phyloP scores from a whole-genome alignment of 345 rosid species.

The Eucalyptus rudis region DNA sequence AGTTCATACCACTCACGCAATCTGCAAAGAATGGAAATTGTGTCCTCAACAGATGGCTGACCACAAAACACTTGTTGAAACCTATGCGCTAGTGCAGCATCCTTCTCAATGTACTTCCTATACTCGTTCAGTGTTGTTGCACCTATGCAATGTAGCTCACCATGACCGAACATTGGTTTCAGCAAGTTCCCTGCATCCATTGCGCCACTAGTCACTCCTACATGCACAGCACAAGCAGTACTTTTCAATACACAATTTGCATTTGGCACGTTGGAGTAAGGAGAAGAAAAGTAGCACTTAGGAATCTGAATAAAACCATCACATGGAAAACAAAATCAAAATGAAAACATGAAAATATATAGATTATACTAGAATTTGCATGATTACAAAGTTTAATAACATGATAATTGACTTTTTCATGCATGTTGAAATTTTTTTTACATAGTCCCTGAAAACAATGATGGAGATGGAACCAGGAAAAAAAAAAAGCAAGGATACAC shows the following conservation, averaged over 20 bases:
- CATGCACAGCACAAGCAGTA: neutral
- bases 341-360: neutral
- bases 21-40: constrained; percentile 87
- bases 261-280: neutral
- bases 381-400: neutral
- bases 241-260: neutral
- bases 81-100: constrained; percentile 85
- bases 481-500: neutral
- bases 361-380: neutral
- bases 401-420: neutral
- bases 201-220: constrained; percentile 72
- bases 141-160: constrained; percentile 88
- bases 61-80: constrained; percentile 92
- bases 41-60: constrained; percentile 90
- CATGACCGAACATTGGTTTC: constrained; percentile 91
- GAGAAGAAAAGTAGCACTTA: neutral
- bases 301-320: neutral
- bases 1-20: constrained; percentile 79
- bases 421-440: neutral
- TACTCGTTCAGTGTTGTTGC: constrained; percentile 88
- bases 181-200: constrained; percentile 95
- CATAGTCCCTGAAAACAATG: neutral
- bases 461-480: neutral
- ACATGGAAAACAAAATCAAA: neutral
- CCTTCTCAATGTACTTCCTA: constrained; percentile 86